Percentiles rank a stretch among this genome's conserved stretches.
Evolutionary conservation across 2,329 filamentous ascomycete species (phyloP).

Genomic region (Hymenoscyphus occultus): DNA sequence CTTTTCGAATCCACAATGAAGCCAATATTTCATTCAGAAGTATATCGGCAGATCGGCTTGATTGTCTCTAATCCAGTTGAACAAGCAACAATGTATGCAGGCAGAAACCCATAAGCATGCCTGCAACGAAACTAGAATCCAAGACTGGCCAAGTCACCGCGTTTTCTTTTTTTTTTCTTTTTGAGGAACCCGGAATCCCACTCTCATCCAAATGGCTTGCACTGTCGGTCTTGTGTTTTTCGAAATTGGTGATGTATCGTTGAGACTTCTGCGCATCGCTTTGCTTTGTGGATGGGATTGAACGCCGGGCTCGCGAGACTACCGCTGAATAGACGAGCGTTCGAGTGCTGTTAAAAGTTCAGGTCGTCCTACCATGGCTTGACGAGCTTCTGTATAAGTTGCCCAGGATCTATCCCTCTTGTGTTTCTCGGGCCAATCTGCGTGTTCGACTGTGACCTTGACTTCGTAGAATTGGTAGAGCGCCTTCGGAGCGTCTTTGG

Average conservation of each 20-base stretch:
- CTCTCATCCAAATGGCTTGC: conserved; percentile 22
- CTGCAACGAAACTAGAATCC: conserved; percentile 17
- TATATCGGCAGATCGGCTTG: conserved; percentile 35
- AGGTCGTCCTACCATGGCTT: conserved; percentile 72
- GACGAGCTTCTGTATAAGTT: conserved; percentile 75
- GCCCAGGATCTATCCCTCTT: conserved; percentile 92
- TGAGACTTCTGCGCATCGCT: conserved; percentile 11
- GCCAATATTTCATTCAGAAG: conserved; percentile 28
- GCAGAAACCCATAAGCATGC: conserved; percentile 25
- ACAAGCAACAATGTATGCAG: conserved; percentile 27
- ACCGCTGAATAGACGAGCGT: conserved; percentile 53
- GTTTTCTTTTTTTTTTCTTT: conserved; percentile 18
- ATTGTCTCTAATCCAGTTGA: conserved; percentile 36
- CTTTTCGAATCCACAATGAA: conserved; percentile 24
- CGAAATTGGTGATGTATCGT: conserved; percentile 5
- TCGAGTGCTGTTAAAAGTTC: conserved; percentile 84
- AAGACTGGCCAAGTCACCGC: conserved; percentile 27
- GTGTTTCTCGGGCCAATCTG: conserved; percentile 88
- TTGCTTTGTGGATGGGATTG: conserved; percentile 14
- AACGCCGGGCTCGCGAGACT: conserved; percentile 40
- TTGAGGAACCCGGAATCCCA: conserved; percentile 31
- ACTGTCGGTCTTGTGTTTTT: conserved; percentile 13
- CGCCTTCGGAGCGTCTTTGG: conserved; percentile 59
- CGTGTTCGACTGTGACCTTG: conserved; percentile 80
- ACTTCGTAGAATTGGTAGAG: conserved; percentile 83